Evolutionary conservation across 176 grass and related monocot species (phyloP), one percentile per base, ranked within the genome.

Genomic region (Puya raimondii): DNA sequence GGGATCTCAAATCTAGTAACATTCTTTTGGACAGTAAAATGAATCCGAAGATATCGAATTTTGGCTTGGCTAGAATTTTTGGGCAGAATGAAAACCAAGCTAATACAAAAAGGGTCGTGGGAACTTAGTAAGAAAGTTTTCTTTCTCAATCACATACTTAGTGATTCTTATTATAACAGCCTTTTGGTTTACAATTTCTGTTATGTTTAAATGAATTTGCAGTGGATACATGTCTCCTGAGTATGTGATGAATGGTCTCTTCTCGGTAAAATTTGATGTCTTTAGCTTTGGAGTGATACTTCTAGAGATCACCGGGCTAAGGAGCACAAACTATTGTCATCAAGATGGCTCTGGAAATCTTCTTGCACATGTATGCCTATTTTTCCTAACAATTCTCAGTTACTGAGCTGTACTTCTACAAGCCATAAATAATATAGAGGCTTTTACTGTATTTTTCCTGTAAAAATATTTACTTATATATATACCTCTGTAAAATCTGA

Each of bases 151-250:
- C 33, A 1, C 33, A 42, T 6, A 42, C 33, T 42, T 42, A 7
- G 33, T 33, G 33, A 42, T 42, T 42, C 33, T 42, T 42, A 42
- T 42, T 42, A 42, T 42, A 7, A 42, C 33, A 42, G 4, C 33
- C 33, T 42, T 42, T 7, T 42, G 33, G 33, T 42, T 42, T 7
- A 42, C 33, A 42, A 42, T 42, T 42, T 42, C 5, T 42, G 33
- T 42, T 42, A 7, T 7, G 33, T 42, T 42, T 42, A 42, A 42
- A 42, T 42, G 33, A 42, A 42, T 42, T 0, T 70, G 0, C 9
- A 88, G 86, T 57, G 86, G 86, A 0, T 88, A 88, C n/a, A 88
- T 88, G 85, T 75, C 85, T 11, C 85, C 85, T 0, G 85, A 81
- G 73, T 88, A 88, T 0, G 78, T 78, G 1, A 84, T 82, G 1